Percentiles rank a stretch among this genome's conserved stretches.
These are phyloP conservation scores for Penicillium pancosmium DNA, from an alignment of 495 filamentous ascomycete genomes.

Conservation along the genomic window DNA sequence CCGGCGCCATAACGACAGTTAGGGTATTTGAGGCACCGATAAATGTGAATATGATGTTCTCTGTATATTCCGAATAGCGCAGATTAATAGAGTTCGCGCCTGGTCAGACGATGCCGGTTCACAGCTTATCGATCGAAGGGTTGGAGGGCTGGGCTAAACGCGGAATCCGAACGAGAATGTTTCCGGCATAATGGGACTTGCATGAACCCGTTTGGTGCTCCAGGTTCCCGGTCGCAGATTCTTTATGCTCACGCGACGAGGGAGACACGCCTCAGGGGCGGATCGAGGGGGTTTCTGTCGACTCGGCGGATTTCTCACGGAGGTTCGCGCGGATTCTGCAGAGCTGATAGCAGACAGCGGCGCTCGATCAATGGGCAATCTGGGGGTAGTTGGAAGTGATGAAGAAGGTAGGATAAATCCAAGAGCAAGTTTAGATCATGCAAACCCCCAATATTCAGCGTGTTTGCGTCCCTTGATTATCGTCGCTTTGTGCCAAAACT, in stretches of 20 bases:
- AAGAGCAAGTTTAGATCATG: slow-evolving; percentile 13
- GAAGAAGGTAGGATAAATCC: background rate
- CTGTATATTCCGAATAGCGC: background rate
- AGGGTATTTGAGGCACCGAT: background rate
- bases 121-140: slow-evolving; percentile 18
- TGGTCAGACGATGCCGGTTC: background rate
- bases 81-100: background rate
- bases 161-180: slow-evolving; percentile 21
- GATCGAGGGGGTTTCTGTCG: slow-evolving; percentile 5
- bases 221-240: background rate
- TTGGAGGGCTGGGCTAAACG: slow-evolving; percentile 24
- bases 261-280: background rate
- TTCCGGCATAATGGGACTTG: slow-evolving; percentile 32
- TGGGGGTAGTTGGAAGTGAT: background rate
- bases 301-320: slow-evolving; percentile 12
- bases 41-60: background rate
- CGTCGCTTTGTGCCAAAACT: slow-evolving; percentile 3
- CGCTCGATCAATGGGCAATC: slow-evolving; percentile 7
- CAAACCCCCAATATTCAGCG: slow-evolving; percentile 6
- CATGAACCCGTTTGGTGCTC: slow-evolving; percentile 3
- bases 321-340: slow-evolving; percentile 14
- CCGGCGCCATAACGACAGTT: slow-evolving; percentile 29
- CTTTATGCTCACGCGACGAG: slow-evolving; percentile 5
- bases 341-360: slow-evolving; percentile 5
- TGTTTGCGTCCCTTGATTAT: slow-evolving; percentile 20